A percentile compares a stretch with the other conserved stretches of the same genome.
phyloP scores from a whole-genome alignment of 1,284 basidiomycete genomes.

The Trichosporon sp. region DNA sequence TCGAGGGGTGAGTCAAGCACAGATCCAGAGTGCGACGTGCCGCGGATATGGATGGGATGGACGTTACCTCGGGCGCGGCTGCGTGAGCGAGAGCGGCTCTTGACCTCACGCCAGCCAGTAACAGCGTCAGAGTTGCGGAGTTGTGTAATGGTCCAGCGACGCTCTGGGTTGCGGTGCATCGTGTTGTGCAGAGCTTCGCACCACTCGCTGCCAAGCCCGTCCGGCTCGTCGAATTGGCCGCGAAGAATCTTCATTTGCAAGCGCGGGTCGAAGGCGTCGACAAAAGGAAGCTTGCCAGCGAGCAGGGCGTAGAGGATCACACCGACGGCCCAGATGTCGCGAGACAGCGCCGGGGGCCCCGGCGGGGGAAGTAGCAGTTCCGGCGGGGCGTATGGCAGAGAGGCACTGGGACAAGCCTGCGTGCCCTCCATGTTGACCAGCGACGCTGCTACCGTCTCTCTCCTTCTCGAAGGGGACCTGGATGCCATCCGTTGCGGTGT shows the following conservation, averaged over 20 bases:
- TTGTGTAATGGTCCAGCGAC: conserved; percentile 67
- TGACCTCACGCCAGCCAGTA: conserved; percentile 61
- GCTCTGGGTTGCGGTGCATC: conserved; percentile 57
- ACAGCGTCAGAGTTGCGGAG: conserved; percentile 74
- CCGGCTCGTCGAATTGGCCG: conserved; percentile 56
- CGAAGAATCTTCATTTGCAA: conserved; percentile 83
- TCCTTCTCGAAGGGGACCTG: conserved; percentile 10
- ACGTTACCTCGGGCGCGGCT: background rate
- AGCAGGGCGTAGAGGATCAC: conserved; percentile 78
- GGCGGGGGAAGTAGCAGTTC: conserved; percentile 58
- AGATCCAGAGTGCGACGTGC: background rate
- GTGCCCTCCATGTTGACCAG: background rate
- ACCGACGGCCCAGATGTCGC: conserved; percentile 90
- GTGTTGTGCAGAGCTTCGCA: conserved; percentile 69
- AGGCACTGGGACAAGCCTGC: conserved; percentile 64
- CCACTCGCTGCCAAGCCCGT: conserved; percentile 61
- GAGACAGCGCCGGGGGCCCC: conserved; percentile 51
- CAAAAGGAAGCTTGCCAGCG: conserved; percentile 73
- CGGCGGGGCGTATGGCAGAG: conserved; percentile 82
- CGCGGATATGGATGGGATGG: background rate
- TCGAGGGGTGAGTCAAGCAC: background rate
- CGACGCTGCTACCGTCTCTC: conserved; percentile 6
- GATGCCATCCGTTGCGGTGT: background rate
- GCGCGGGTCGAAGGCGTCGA: conserved; percentile 79
- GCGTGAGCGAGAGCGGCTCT: conserved; percentile 28